A percentile compares a stretch with the other conserved stretches of the same genome.
Evolutionary conservation across 192 early-diverging fungal genomes (phyloP).

Genomic region (Umbelopsis sp.): DNA sequence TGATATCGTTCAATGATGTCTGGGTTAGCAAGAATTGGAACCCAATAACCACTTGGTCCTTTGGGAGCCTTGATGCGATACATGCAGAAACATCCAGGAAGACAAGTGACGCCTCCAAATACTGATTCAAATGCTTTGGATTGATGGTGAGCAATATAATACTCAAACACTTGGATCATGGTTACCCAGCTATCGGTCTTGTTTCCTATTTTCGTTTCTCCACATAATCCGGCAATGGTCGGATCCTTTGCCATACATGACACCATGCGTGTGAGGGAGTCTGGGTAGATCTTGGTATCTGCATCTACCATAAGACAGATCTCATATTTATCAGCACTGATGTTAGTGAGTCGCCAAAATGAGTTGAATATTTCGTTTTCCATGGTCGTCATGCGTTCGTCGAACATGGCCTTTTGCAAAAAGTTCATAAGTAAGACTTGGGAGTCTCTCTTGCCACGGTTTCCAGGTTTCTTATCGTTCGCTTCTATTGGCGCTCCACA

Average conservation of each 20-base stretch:
- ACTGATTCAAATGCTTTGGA: conserved; percentile 84
- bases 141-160: conserved; percentile 84
- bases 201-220: conserved; percentile 83
- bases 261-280: conserved; percentile 71
- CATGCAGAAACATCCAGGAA: conserved; percentile 88
- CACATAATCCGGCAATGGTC: conserved; percentile 73
- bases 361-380: conserved; percentile 81
- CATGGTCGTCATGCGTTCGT: conserved; percentile 82
- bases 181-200: conserved; percentile 77
- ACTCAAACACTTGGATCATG: conserved; percentile 88
- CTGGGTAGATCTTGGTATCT: conserved; percentile 78
- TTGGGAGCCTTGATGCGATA: conserved; percentile 85
- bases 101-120: conserved; percentile 83
- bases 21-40: conserved; percentile 82
- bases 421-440: conserved; percentile 97
- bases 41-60: conserved; percentile 70
- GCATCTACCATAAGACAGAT: conserved; percentile 83
- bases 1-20: conserved; percentile 86
- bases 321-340: conserved; percentile 77
- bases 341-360: conserved; percentile 71
- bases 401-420: conserved; percentile 86
- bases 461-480: conserved; percentile 70
- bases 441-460: conserved; percentile 96
- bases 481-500: conserved; percentile 67
- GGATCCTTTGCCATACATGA: conserved; percentile 74